These are phyloP conservation scores for Phytophthora megakarya DNA, from an alignment of 352 stramenopile species.

Conservation along the genomic window DNA sequence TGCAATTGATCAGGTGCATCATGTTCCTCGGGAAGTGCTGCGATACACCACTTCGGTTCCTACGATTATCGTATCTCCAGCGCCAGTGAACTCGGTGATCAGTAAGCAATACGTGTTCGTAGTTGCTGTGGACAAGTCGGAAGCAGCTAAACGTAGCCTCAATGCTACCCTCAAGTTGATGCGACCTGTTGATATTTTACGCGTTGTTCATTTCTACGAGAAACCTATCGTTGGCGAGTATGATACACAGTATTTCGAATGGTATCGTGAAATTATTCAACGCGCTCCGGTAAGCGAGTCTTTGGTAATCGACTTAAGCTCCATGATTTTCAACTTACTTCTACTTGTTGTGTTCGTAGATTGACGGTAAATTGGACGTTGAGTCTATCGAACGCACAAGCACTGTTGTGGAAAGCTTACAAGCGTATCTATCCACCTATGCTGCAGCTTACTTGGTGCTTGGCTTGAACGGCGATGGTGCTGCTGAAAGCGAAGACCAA, in stretches of 20 bases:
- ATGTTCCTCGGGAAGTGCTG: constrained; percentile 61
- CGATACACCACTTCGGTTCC: constrained; percentile 22
- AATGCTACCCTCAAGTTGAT: constrained; percentile 65
- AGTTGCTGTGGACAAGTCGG: constrained; percentile 52
- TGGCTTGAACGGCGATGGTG: constrained; percentile 38
- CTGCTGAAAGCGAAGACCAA: constrained; percentile 2
- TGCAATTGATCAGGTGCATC: constrained; percentile 56
- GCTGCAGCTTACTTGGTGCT: constrained; percentile 57
- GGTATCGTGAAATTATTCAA: constrained; percentile 41
- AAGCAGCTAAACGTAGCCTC: constrained; percentile 35
- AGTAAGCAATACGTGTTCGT: constrained; percentile 57
- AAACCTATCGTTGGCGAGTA: constrained; percentile 45
- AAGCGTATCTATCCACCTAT: constrained; percentile 48
- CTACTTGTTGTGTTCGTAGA: constrained; percentile 4
- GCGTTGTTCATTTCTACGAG: constrained; percentile 69
- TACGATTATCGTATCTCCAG: constrained; percentile 50
- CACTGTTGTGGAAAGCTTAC: constrained; percentile 59
- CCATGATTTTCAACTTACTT: background rate
- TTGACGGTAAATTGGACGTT: constrained; percentile 47
- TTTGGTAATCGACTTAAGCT: background rate
- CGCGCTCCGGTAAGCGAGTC: constrained; percentile 22
- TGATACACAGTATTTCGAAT: constrained; percentile 39
- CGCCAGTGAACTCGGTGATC: constrained; percentile 51
- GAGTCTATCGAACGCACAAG: constrained; percentile 39
- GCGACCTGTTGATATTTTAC: constrained; percentile 44